Conservation (phyloP, 23 red algal genomes). For the Agarophyton chilense region DNA sequence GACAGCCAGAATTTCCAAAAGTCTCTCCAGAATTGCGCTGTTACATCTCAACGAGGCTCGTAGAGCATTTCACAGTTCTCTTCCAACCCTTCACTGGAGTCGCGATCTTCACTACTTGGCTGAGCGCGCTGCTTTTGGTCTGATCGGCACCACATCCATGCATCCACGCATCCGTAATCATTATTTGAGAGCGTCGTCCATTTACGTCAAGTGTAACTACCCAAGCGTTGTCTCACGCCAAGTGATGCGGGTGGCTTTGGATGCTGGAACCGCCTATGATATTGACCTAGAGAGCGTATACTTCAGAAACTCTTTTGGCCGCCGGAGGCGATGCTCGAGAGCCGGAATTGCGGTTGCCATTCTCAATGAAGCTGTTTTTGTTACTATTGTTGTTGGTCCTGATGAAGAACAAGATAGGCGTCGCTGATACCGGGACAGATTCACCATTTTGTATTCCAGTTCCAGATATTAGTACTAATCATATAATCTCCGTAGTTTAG, state of each 20-base stretch:
- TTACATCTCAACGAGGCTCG: not conserved
- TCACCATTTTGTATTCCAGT: too few relatives aligned
- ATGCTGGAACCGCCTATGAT: not conserved
- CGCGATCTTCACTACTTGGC: not conserved
- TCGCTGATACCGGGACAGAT: too few relatives aligned
- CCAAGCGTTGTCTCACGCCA: not conserved
- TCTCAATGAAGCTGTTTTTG: not conserved
- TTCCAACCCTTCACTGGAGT: not conserved
- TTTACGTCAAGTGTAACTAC: not conserved
- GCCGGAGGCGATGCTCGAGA: not conserved
- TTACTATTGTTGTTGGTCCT: not conserved
- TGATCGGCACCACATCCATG: not conserved
- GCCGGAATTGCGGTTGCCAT: not conserved
- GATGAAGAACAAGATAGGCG: too few relatives aligned
- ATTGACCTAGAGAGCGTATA: not conserved
- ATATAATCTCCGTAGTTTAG: too few relatives aligned
- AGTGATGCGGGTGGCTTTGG: not conserved
- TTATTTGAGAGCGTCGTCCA: not conserved
- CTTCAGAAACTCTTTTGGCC: not conserved
- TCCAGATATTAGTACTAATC: too few relatives aligned
- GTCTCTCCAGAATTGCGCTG: not conserved
- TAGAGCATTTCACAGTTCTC: not conserved
- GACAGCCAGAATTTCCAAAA: not conserved
- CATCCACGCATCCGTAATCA: not conserved
- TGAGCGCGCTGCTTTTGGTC: not conserved